phyloP scores from a whole-genome alignment of 345 rosid genomes.

The Streptanthus diversifolius region DNA sequence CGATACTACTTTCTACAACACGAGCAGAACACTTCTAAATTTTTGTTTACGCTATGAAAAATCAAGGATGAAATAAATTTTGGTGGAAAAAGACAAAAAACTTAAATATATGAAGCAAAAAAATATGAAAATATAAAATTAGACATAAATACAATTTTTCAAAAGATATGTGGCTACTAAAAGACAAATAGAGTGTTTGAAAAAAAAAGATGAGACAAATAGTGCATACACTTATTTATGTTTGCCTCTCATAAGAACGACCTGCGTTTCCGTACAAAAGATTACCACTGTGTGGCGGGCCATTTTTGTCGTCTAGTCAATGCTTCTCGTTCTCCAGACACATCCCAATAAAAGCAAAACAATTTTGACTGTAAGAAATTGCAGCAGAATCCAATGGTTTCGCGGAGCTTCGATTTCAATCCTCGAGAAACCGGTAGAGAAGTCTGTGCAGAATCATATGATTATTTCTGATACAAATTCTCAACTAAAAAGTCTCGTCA shows the following conservation, averaged over 20 bases:
- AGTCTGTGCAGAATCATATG: not conserved
- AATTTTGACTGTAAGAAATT: slow-evolving; percentile 9
- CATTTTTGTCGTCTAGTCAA: not conserved
- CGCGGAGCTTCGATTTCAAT: slow-evolving; percentile 24
- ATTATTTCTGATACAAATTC: slow-evolving; percentile 42
- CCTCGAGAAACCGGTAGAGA: not conserved
- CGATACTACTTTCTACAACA: too few species aligned
- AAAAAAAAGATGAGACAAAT: too few species aligned
- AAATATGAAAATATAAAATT: too few species aligned
- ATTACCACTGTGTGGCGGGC: not conserved
- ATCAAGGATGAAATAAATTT: too few species aligned
- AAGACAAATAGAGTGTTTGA: too few species aligned
- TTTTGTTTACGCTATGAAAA: too few species aligned
- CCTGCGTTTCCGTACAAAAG: not conserved
- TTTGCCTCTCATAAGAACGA: not conserved
- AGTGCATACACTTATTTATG: too few species aligned
- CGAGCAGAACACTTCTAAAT: too few species aligned
- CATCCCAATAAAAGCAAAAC: not conserved
- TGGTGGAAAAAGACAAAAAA: too few species aligned
- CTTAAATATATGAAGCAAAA: too few species aligned
- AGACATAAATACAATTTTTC: too few species aligned
- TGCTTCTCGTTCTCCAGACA: not conserved
- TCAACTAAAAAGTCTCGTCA: slow-evolving; percentile 35
- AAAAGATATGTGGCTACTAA: too few species aligned
- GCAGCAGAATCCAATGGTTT: slow-evolving; percentile 26